Conservation (phyloP, 139 green algal species). For the Gonium pectorale region DNA sequence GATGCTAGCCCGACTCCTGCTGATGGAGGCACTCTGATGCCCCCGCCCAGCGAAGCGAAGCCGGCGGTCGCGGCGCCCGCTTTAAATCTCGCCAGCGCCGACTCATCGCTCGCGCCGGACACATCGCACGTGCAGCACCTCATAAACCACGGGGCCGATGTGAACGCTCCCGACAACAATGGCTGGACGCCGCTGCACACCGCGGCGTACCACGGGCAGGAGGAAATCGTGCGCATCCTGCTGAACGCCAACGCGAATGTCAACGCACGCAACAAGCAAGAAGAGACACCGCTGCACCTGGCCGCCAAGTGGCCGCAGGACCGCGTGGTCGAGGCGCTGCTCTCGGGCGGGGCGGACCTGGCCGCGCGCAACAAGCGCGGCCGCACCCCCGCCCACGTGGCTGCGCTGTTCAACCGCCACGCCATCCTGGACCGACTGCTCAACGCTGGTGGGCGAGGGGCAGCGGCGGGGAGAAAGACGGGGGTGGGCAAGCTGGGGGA, state of each 20-base stretch:
- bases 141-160: constrained; percentile 41
- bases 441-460: constrained; percentile 38
- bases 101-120: not conserved
- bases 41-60: too few species aligned
- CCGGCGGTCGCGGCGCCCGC: too few species aligned
- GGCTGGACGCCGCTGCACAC: constrained; percentile 48
- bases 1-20: constrained; percentile 1
- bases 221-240: constrained; percentile 48
- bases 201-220: constrained; percentile 53
- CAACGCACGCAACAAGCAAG: constrained; percentile 33
- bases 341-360: constrained; percentile 37
- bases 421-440: constrained; percentile 53
- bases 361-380: constrained; percentile 48
- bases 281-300: constrained; percentile 52
- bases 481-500: too few species aligned
- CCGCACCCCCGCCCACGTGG: constrained; percentile 48
- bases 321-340: constrained; percentile 46
- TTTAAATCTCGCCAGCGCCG: not conserved
- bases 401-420: constrained; percentile 42
- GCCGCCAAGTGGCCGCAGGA: constrained; percentile 60
- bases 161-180: constrained; percentile 50
- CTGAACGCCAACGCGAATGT: constrained; percentile 30
- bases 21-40: constrained; percentile 29
- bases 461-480: too few species aligned
- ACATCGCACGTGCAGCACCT: constrained; percentile 36